phyloP scores from a whole-genome alignment of 441 rosid species.

The Euphorbia corollata region DNA sequence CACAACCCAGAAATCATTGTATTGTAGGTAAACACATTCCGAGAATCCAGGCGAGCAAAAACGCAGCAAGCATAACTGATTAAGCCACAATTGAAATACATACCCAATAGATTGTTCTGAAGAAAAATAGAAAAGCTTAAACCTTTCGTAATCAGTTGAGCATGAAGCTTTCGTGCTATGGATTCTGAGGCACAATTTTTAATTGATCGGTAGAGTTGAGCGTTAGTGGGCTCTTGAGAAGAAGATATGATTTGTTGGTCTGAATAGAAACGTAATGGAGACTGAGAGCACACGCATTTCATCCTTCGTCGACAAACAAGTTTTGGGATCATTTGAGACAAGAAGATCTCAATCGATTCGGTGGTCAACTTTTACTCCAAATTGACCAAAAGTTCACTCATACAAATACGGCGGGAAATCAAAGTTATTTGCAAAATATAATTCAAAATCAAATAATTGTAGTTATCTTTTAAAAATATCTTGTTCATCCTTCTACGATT shows the following conservation, averaged over 20 bases:
- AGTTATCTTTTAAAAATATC: too few relatives aligned
- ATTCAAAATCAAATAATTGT: too few relatives aligned
- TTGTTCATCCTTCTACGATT: too few relatives aligned
- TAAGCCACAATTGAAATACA: conserved; percentile 20
- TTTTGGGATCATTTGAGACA: not conserved
- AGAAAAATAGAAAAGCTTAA: conserved; percentile 13
- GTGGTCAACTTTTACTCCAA: not conserved
- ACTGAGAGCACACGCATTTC: not conserved
- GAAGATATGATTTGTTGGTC: not conserved
- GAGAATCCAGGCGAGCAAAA: conserved; percentile 12
- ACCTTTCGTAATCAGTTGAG: conserved; percentile 8
- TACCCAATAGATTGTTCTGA: conserved; percentile 13
- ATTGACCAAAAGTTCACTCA: not conserved
- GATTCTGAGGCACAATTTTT: conserved; percentile 9
- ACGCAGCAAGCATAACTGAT: conserved; percentile 14
- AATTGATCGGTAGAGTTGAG: conserved; percentile 18
- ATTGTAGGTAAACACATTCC: conserved; percentile 19
- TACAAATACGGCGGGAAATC: conserved; percentile 7
- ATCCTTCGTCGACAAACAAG: not conserved
- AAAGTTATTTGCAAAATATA: too few relatives aligned
- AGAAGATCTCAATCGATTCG: not conserved
- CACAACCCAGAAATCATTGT: conserved; percentile 16
- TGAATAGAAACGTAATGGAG: conserved; percentile 3
- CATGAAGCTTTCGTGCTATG: conserved; percentile 16
- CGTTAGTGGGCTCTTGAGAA: not conserved